Conservation (phyloP, 2,329 filamentous ascomycete genomes). For the Teratosphaeriaceae sp. region DNA sequence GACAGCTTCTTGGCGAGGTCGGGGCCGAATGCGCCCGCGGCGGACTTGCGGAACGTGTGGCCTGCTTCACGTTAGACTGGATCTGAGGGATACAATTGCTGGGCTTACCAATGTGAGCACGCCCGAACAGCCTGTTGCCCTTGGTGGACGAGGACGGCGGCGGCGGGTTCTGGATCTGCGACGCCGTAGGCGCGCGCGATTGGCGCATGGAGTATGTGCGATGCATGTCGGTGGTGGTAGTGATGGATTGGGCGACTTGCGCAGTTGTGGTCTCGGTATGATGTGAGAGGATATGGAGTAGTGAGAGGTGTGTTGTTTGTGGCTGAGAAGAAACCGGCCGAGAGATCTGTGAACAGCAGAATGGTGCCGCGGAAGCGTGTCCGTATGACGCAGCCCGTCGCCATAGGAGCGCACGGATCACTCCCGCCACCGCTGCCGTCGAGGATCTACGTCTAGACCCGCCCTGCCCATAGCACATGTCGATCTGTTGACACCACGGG, state of each 20-base stretch:
- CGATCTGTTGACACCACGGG: no score
- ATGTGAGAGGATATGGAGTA: not conserved
- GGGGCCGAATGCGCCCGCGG: conserved; percentile 70
- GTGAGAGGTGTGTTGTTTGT: not conserved
- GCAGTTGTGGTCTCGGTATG: not conserved
- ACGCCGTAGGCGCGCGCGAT: conserved; percentile 90
- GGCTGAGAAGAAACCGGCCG: no score
- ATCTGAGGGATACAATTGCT: no score
- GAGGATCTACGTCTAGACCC: no score
- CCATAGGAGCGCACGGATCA: no score
- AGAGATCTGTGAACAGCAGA: no score
- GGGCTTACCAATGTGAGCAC: conserved; percentile 66
- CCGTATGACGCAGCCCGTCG: no score
- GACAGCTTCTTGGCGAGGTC: conserved; percentile 97
- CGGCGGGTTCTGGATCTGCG: conserved; percentile 83
- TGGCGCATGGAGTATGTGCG: conserved; percentile 99
- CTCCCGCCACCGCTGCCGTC: no score
- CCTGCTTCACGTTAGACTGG: conserved; percentile 41
- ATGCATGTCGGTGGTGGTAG: conserved; percentile 61
- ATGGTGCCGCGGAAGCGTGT: no score
- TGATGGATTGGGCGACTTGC: not conserved
- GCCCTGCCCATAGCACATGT: no score
- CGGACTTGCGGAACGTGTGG: conserved; percentile 65
- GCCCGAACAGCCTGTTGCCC: conserved; percentile 80
- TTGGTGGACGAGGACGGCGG: conserved; percentile 90